A percentile compares a stretch with the other conserved stretches of the same genome.
Conservation (phyloP, 805 yeast species). For the Saturnispora mendoncae region DNA sequence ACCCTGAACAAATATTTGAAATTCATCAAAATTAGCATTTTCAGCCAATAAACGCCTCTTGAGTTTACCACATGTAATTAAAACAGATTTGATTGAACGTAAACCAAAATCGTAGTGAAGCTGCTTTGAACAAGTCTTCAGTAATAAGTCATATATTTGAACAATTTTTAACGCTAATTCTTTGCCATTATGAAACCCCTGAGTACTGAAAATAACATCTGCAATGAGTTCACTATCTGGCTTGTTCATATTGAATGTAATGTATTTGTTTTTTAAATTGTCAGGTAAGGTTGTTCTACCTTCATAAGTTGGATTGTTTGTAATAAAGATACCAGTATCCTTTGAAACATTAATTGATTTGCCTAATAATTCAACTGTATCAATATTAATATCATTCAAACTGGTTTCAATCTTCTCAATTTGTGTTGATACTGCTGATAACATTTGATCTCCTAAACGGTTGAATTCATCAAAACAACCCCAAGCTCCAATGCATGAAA, state of each 20-base stretch:
- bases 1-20: slow-evolving; percentile 38
- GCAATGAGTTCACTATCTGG: slow-evolving; percentile 68
- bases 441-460: slow-evolving; percentile 56
- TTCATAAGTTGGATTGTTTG: slow-evolving; percentile 83
- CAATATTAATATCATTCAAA: slow-evolving; percentile 19
- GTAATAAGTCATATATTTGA: slow-evolving; percentile 43
- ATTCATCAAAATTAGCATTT: slow-evolving; percentile 2
- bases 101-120: slow-evolving; percentile 86
- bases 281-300: slow-evolving; percentile 84
- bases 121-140: slow-evolving; percentile 39
- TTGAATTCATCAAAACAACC: slow-evolving; percentile 96
- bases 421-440: slow-evolving; percentile 81
- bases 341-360: slow-evolving; percentile 31
- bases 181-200: slow-evolving; percentile 51
- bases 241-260: slow-evolving; percentile 61
- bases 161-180: slow-evolving; percentile 42
- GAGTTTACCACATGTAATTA: slow-evolving; percentile 49
- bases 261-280: slow-evolving; percentile 68
- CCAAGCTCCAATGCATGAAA: slow-evolving; percentile 83
- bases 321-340: slow-evolving; percentile 69
- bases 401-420: slow-evolving; percentile 63
- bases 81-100: slow-evolving; percentile 63
- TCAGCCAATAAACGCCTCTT: slow-evolving; percentile 14
- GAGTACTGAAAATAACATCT: slow-evolving; percentile 61
- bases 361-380: slow-evolving; percentile 36